Percentiles rank a stretch among this genome's conserved stretches.
phyloP scores from a whole-genome alignment of 257 asterid species.

The Craterostigma plantagineum region DNA sequence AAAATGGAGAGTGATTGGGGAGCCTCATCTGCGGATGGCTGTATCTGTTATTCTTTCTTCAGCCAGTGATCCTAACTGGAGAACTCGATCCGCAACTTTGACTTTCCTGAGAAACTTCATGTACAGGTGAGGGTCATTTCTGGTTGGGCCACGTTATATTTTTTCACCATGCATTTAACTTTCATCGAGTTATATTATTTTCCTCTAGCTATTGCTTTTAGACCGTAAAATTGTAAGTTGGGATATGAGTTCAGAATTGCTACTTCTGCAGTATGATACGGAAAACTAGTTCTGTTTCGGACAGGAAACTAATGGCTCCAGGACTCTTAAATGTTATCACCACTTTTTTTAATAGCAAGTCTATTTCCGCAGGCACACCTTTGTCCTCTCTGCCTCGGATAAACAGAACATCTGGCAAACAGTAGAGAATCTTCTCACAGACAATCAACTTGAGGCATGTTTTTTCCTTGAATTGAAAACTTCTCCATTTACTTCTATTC shows the following conservation, averaged over 20 bases:
- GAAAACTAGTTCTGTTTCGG: too few relatives aligned
- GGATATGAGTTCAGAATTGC: too few relatives aligned
- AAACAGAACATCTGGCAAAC: slow-evolving; percentile 73
- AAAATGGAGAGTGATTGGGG: slow-evolving; percentile 63
- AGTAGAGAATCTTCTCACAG: slow-evolving; percentile 72
- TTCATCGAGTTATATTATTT: slow-evolving; percentile 7
- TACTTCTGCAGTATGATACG: too few relatives aligned
- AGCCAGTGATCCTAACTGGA: slow-evolving; percentile 83
- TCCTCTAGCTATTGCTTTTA: neutral
- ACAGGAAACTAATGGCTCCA: too few relatives aligned
- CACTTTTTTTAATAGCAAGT: too few relatives aligned
- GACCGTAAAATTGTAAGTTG: neutral
- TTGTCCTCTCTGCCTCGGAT: slow-evolving; percentile 49
- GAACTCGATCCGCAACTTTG: slow-evolving; percentile 84
- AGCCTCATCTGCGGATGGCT: slow-evolving; percentile 53
- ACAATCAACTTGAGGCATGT: slow-evolving; percentile 88
- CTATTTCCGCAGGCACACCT: slow-evolving; percentile 59
- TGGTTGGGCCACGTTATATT: too few relatives aligned
- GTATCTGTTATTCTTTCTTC: slow-evolving; percentile 43
- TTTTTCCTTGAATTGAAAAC: slow-evolving; percentile 4
- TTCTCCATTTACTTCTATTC: neutral
- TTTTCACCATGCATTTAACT: too few relatives aligned
- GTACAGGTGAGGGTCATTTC: slow-evolving; percentile 40
- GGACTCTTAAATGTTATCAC: too few relatives aligned
- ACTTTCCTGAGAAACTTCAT: slow-evolving; percentile 86